Evolutionary conservation across 257 asterid species (phyloP).

Genomic region (Solanum habrochaites): DNA sequence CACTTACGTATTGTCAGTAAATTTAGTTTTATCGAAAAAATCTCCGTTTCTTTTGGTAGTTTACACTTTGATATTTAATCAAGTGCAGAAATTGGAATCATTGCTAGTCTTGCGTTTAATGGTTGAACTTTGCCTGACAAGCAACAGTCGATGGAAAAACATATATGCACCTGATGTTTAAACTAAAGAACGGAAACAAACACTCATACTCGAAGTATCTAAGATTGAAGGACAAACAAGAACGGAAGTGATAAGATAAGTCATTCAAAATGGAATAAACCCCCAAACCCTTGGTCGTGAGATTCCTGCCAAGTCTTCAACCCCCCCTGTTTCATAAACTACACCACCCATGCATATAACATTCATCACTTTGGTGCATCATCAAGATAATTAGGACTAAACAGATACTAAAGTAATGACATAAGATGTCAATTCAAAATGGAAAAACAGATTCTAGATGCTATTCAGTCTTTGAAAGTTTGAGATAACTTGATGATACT

Average conservation of each 20-base stretch:
- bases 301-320: no score
- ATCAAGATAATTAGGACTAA: not conserved
- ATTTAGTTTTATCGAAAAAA: not conserved
- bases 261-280: not conserved
- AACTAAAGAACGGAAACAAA: not conserved
- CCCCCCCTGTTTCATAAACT: not conserved
- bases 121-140: not conserved
- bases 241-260: not conserved
- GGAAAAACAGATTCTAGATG: not conserved
- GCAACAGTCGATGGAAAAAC: not conserved
- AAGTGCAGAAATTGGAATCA: not conserved
- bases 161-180: not conserved
- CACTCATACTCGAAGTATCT: not conserved
- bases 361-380: not conserved
- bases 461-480: not conserved
- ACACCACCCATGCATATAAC: not conserved
- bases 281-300: no score
- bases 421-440: not conserved
- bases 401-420: not conserved
- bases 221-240: not conserved
- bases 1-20: not conserved
- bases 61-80: not conserved
- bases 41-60: not conserved
- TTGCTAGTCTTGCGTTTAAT: not conserved
- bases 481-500: not conserved